Conservation (phyloP, 768 basidiomycete species). For the Termitomyces heimii region DNA sequence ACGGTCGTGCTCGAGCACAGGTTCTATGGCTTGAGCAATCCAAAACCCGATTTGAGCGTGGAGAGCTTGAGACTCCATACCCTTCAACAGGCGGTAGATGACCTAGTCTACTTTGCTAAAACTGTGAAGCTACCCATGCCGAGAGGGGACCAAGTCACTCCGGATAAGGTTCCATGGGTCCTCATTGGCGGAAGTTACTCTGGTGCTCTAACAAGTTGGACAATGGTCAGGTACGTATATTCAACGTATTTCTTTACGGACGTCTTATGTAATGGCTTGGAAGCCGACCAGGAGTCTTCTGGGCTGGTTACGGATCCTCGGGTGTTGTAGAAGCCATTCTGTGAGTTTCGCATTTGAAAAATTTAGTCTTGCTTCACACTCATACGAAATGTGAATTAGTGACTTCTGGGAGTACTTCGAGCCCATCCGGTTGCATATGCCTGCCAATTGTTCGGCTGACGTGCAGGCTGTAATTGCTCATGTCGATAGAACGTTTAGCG, state of each 20-base stretch:
- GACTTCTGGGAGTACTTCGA: slow-evolving; percentile 74
- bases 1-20: slow-evolving; percentile 66
- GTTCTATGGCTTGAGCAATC: slow-evolving; percentile 75
- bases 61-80: slow-evolving; percentile 56
- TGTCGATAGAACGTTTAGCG: slow-evolving; percentile 51
- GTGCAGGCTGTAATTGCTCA: slow-evolving; percentile 57
- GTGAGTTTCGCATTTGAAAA: slow-evolving; percentile 18
- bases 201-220: slow-evolving; percentile 51
- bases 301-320: slow-evolving; percentile 62
- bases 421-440: slow-evolving; percentile 63
- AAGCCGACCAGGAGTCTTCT: slow-evolving; percentile 59
- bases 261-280: not conserved
- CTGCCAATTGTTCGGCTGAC: slow-evolving; percentile 69
- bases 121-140: slow-evolving; percentile 66
- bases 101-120: slow-evolving; percentile 63
- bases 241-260: not conserved
- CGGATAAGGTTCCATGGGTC: slow-evolving; percentile 46
- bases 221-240: slow-evolving; percentile 56
- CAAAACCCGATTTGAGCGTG: slow-evolving; percentile 51
- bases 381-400: not conserved
- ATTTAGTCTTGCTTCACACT: not conserved
- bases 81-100: slow-evolving; percentile 70
- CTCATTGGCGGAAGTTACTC: slow-evolving; percentile 47
- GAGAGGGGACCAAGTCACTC: slow-evolving; percentile 53
- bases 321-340: slow-evolving; percentile 60